Evolutionary conservation across 805 yeast genomes (phyloP).

Genomic region (Priceomyces castillae): DNA sequence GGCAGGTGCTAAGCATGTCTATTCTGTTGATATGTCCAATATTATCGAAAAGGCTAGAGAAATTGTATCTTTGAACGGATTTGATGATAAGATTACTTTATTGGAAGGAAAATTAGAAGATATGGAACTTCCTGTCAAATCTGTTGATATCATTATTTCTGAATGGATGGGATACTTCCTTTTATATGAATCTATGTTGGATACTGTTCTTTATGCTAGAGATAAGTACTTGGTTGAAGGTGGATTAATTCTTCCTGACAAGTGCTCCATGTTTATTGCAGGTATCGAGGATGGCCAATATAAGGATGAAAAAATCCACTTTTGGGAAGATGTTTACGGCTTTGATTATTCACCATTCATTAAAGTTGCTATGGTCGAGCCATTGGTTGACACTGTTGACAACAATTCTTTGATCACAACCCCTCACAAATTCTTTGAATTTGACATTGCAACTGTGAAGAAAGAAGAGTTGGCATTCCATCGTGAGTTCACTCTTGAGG

Average conservation of each 20-base stretch:
- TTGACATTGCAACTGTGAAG: constrained; percentile 87
- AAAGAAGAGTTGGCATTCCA: constrained; percentile 79
- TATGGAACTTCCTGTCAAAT: constrained; percentile 74
- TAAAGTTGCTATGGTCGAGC: constrained; percentile 84
- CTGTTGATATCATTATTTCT: constrained; percentile 91
- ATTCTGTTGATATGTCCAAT: constrained; percentile 95
- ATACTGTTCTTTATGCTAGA: constrained; percentile 91
- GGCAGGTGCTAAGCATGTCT: constrained; percentile 98
- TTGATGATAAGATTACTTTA: constrained; percentile 79
- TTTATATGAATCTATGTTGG: constrained; percentile 95
- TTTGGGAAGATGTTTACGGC: constrained; percentile 97
- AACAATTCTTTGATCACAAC: constrained; percentile 70
- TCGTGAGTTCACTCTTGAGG: constrained; percentile 64
- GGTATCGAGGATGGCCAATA: constrained; percentile 91
- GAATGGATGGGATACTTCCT: constrained; percentile 99
- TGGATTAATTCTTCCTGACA: constrained; percentile 93
- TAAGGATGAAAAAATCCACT: constrained; percentile 85
- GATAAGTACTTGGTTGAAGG: constrained; percentile 80
- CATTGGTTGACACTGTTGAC: constrained; percentile 94
- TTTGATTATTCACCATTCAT: constrained; percentile 93
- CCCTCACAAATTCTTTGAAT: constrained; percentile 65
- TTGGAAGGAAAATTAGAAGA: constrained; percentile 94
- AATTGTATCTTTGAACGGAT: constrained; percentile 80
- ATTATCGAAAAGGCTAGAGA: constrained; percentile 95
- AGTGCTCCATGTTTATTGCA: constrained; percentile 84